phyloP scores from a whole-genome alignment of 176 grass and related monocot genomes.

The Cymbopogon citratus region DNA sequence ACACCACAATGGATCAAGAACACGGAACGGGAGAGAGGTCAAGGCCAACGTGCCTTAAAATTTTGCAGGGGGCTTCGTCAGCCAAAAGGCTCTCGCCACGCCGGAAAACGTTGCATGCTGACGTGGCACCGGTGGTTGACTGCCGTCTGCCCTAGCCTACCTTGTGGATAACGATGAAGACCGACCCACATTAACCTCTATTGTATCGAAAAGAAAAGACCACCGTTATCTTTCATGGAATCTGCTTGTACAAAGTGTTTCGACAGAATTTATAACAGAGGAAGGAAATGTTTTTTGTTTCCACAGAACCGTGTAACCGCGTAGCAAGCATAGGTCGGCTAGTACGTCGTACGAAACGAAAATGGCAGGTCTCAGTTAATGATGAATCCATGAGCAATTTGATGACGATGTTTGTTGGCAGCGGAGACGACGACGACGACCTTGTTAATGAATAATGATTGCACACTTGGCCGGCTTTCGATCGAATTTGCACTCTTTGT shows the following conservation, averaged over 20 bases:
- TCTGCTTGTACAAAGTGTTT: too few species aligned
- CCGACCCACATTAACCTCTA: neutral
- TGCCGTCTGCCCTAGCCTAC: neutral
- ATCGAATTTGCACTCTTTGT: neutral
- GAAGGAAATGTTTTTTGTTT: neutral
- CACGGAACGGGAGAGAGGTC: neutral
- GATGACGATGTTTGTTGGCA: neutral
- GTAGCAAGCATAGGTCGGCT: neutral
- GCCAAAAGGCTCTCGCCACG: neutral
- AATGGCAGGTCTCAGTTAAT: neutral
- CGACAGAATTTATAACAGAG: too few species aligned
- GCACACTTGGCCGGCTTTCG: neutral
- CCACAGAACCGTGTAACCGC: neutral
- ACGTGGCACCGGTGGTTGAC: conserved; percentile 3
- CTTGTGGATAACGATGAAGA: conserved; percentile 22
- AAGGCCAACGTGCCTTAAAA: conserved; percentile 16
- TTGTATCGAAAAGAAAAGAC: neutral
- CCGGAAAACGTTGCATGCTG: neutral
- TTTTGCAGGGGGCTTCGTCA: neutral
- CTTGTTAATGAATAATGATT: neutral
- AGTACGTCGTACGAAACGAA: neutral
- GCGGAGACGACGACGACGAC: neutral
- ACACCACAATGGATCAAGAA: neutral
- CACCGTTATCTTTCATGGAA: too few species aligned
- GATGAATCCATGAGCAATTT: neutral